Evolutionary conservation across 2,329 filamentous ascomycete species (phyloP).

Genomic region (Xylaria sp.): DNA sequence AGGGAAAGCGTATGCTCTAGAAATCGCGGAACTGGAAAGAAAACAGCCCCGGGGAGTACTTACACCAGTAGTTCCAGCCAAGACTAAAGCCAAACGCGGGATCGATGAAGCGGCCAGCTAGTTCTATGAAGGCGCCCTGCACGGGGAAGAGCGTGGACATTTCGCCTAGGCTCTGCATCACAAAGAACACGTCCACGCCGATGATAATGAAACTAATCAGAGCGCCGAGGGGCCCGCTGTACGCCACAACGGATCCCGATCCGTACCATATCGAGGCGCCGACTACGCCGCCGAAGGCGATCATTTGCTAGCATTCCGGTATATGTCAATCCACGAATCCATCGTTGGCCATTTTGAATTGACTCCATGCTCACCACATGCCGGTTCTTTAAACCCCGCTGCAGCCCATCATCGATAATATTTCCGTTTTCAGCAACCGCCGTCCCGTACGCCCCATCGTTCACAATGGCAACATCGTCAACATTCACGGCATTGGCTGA

Average conservation of each 20-base stretch:
- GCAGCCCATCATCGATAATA: conserved; percentile 46
- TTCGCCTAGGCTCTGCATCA: conserved; percentile 67
- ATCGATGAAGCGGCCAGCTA: conserved; percentile 63
- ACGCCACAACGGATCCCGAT: conserved; percentile 48
- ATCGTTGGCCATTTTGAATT: background rate
- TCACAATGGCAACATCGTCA: conserved; percentile 6
- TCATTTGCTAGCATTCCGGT: conserved; percentile 44
- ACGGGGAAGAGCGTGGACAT: conserved; percentile 65
- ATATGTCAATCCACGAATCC: background rate
- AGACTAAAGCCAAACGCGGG: conserved; percentile 59
- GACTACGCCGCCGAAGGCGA: conserved; percentile 47
- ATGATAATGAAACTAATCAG: conserved; percentile 50
- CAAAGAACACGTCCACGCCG: conserved; percentile 50
- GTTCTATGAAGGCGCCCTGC: conserved; percentile 63
- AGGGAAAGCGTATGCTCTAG: too few species aligned
- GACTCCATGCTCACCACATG: conserved; percentile 41
- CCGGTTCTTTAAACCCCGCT: conserved; percentile 47
- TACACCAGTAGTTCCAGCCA: conserved; percentile 61
- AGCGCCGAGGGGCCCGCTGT: conserved; percentile 49
- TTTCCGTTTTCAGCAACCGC: conserved; percentile 43
- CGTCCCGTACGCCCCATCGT: conserved; percentile 17
- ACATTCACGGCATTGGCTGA: conserved; percentile 27
- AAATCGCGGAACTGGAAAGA: too few species aligned
- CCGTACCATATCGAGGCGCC: conserved; percentile 48
- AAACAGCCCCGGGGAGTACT: too few species aligned